Evolutionary conservation across 2,329 filamentous ascomycete genomes (phyloP), one percentile per base, ranked within the genome.

Genomic region (Fusarium xylarioides): DNA sequence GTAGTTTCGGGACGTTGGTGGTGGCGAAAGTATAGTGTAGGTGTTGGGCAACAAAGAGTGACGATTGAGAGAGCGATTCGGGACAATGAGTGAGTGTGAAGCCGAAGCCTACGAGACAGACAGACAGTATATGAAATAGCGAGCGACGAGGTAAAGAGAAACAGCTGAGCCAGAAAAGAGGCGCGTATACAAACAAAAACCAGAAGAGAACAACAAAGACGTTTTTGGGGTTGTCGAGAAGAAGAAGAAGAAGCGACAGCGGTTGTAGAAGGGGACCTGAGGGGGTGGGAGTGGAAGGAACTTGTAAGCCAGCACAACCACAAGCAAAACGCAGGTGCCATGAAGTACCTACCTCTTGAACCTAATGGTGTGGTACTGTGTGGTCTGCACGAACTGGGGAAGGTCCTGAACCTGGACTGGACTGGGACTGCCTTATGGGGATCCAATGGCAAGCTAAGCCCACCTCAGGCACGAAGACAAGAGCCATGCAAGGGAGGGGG

Each of bases 401-500:
- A 71, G 68, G 68, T 65, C 44, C 55, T 56, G 53, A 38, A 28
- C 35, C 43, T 34, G 21, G 28, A 32, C 47, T 50, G 30, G 30
- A 47, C 44, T 47, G 26, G 44, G 58, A 52, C 60, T 57, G 53
- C 64, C 65, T 69, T 57, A 74, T 47, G 54, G 57, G 43, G 66
- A 46, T 46, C 42, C 26, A 57, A 56, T 67, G n/a, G 32, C 26
- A 54, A 54, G 28, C 56, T 63, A 64, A 69, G 40, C 68, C 61
- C 53, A 74, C 56, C 62, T 67, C 40, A 52, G 68, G 71, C 57
- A 72, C 37, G 49, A 52, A 61, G 55, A 52, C 57, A 68, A 56
- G 70, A 68, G 59, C 50, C 30, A 74, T 59, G 71, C 68, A 71
- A 74, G 70, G 71, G 59, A 60, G 65, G 55, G 61, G 70, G 71